Evolutionary conservation across 768 basidiomycete genomes (phyloP), one percentile per base, ranked within the genome.

Genomic region (Plicaturopsis crispa): DNA sequence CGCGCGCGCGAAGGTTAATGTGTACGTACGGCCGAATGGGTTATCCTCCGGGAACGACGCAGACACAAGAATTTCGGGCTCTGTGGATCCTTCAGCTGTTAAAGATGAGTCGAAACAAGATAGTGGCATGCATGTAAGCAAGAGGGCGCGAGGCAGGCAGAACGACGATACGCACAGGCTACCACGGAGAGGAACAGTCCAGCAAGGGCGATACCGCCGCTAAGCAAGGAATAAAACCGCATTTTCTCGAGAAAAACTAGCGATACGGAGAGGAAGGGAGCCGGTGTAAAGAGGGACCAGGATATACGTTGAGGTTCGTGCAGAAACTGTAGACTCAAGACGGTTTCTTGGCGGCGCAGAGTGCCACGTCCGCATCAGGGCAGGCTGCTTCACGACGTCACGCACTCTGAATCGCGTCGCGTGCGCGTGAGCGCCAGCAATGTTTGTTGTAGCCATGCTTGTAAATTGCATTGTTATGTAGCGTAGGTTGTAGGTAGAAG

Each of bases 1-100:
- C 20, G 5, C 30, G 18, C 17, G 26, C 17, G 7, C 3, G n/a
- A n/a, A n/a, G n/a, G n/a, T n/a, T n/a, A n/a, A n/a, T n/a, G 16
- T 42, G 37, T 35, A 72, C 85, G 46, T 57, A 87, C 86, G 83
- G 49, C 78, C 80, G 49, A 88, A 86, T 1, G 76, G 70, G 51
- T 89, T 88, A 35, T 66, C 65, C 46, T 85, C 80, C 12, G 78
- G 74, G 56, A 87, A 89, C 5, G 69, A 62, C 40, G 78, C 78
- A 45, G 59, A 47, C 10, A 67, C 59, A 28, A 59, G 37, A 41
- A 88, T 62, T 52, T 78, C 80, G 34, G 76, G 78, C 45, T 73
- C 75, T 21, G 44, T 49, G 24, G 57, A 40, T 31, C 65, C 67
- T 28, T 31, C 26, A 10, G 42, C 48, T 24, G 51, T 46, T 13